Evolutionary conservation across 257 asterid species (phyloP).

Genomic region (Gentiana straminea): DNA sequence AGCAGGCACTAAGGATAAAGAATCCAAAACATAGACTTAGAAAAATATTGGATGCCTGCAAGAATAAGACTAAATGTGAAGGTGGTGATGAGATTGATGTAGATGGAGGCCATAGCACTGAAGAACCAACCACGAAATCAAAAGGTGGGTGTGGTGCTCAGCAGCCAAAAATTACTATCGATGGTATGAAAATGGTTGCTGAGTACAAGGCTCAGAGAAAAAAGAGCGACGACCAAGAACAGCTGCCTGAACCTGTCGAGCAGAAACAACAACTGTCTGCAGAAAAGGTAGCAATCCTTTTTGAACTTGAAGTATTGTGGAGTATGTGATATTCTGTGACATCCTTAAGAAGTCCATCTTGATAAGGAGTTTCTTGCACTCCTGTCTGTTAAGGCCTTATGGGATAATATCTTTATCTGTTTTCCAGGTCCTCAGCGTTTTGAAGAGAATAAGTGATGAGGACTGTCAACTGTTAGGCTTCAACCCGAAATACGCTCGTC

Average conservation of each 20-base stretch:
- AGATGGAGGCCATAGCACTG: conserved; percentile 55
- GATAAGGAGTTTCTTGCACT: background rate
- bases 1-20: conserved; percentile 72
- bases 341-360: too few relatives aligned
- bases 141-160: conserved; percentile 98
- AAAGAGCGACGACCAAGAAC: conserved; percentile 82
- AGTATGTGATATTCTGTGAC: too few relatives aligned
- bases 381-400: background rate
- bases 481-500: conserved; percentile 90
- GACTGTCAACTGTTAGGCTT: conserved; percentile 75
- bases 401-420: conserved; percentile 4
- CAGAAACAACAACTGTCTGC: conserved; percentile 84
- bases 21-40: conserved; percentile 76
- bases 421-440: conserved; percentile 76
- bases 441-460: conserved; percentile 90
- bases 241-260: conserved; percentile 96
- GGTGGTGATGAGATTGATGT: conserved; percentile 90
- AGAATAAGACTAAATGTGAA: conserved; percentile 75
- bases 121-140: conserved; percentile 62
- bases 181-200: conserved; percentile 98
- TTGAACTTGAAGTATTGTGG: conserved; percentile 1
- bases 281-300: conserved; percentile 45
- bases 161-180: conserved; percentile 88
- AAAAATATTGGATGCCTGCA: conserved; percentile 82
- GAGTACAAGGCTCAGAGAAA: conserved; percentile 73